A percentile compares a stretch with the other conserved stretches of the same genome.
Conservation (phyloP, 768 basidiomycete species). For the Lyophyllum atratum region DNA sequence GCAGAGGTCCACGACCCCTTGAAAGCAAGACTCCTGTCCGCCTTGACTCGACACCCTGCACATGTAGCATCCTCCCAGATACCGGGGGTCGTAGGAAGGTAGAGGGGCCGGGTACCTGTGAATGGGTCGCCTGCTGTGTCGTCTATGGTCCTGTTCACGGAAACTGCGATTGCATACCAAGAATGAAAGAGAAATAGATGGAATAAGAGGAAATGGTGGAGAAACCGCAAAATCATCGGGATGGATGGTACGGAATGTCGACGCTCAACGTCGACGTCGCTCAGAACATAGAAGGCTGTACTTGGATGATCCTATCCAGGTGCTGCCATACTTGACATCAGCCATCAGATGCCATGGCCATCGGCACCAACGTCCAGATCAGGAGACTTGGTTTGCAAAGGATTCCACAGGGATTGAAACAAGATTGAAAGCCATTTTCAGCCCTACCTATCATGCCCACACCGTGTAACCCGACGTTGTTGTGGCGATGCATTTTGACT, state of each 20-base stretch:
- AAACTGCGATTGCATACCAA: not conserved
- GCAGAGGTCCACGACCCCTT: slow-evolving; percentile 22
- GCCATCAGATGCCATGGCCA: no score
- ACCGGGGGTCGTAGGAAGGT: slow-evolving; percentile 8
- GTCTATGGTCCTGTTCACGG: slow-evolving; percentile 23
- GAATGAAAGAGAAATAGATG: not conserved
- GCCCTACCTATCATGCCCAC: no score
- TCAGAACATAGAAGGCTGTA: no score
- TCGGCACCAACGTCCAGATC: no score
- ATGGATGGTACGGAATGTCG: not conserved
- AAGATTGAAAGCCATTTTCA: no score
- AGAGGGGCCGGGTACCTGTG: slow-evolving; percentile 17
- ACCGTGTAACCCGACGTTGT: no score
- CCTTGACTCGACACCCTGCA: slow-evolving; percentile 13
- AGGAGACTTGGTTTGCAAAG: no score
- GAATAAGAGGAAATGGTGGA: not conserved
- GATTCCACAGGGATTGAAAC: no score
- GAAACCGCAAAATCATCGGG: not conserved
- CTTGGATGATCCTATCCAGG: no score
- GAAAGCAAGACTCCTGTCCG: slow-evolving; percentile 9
- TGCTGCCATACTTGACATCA: no score
- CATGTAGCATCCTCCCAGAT: slow-evolving; percentile 21
- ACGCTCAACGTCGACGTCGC: no score
- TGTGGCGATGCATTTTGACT: no score
- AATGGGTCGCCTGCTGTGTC: slow-evolving; percentile 22